Percentiles rank a stretch among this genome's conserved stretches.
Evolutionary conservation across 2,329 filamentous ascomycete species (phyloP).

Genomic region (Nigrospora sphaerica): DNA sequence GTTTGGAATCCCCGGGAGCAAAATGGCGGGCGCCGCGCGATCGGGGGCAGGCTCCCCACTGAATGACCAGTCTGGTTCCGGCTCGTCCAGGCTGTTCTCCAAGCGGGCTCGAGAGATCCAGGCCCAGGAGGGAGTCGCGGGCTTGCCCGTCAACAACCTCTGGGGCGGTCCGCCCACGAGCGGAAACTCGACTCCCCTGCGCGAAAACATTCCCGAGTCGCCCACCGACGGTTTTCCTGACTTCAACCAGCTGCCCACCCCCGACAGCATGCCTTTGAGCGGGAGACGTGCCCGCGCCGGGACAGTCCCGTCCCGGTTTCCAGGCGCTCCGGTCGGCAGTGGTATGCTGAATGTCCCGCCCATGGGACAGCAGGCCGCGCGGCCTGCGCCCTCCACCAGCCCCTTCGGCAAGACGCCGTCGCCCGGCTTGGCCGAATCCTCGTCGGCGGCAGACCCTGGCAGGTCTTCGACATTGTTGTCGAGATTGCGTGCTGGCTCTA

Average conservation of each 20-base stretch:
- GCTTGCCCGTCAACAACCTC: slow-evolving; percentile 54
- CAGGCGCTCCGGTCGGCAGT: slow-evolving; percentile 62
- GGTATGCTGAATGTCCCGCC: slow-evolving; percentile 49
- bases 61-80: slow-evolving; percentile 51
- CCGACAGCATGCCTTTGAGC: slow-evolving; percentile 58
- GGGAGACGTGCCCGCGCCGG: slow-evolving; percentile 76
- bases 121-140: slow-evolving; percentile 81
- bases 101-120: slow-evolving; percentile 98
- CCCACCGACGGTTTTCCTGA: slow-evolving; percentile 94
- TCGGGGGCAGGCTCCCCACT: slow-evolving; percentile 94
- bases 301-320: slow-evolving; percentile 92
- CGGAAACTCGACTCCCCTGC: slow-evolving; percentile 89
- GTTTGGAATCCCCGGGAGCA: slow-evolving; percentile 60
- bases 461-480: slow-evolving; percentile 71
- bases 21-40: slow-evolving; percentile 56
- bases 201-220: slow-evolving; percentile 95
- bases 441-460: slow-evolving; percentile 35
- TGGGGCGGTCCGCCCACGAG: slow-evolving; percentile 97
- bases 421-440: slow-evolving; percentile 52
- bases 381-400: slow-evolving; percentile 79
- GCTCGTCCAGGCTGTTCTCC: slow-evolving; percentile 61
- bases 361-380: slow-evolving; percentile 67
- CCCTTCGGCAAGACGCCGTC: slow-evolving; percentile 73
- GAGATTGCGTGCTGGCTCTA: slow-evolving; percentile 82
- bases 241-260: slow-evolving; percentile 65